Percentiles rank a stretch among this genome's conserved stretches.
Conservation (phyloP, 805 yeast genomes). For the Wickerhamomyces bovis region DNA sequence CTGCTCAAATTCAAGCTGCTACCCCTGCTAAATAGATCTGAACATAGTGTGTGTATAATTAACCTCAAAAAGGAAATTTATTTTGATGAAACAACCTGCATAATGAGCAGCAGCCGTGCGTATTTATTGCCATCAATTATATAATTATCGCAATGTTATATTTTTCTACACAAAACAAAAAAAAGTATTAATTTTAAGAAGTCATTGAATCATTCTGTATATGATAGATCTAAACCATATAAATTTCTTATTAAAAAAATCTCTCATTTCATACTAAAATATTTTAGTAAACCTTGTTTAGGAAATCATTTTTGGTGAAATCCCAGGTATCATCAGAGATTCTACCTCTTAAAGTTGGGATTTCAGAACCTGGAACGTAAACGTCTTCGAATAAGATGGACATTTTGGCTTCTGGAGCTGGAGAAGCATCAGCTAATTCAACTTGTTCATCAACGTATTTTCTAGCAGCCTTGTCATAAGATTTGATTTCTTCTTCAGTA, state of each 20-base stretch:
- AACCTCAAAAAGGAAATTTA: too few relatives aligned
- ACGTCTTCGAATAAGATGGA: conserved; percentile 94
- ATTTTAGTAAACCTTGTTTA: conserved; percentile 26
- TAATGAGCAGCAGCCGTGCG: too few relatives aligned
- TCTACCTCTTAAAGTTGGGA: conserved; percentile 92
- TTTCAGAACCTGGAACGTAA: conserved; percentile 90
- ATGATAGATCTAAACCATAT: not conserved
- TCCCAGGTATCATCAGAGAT: conserved; percentile 93
- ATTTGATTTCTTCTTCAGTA: conserved; percentile 89
- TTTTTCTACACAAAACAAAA: too few relatives aligned
- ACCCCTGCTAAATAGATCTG: conserved; percentile 2
- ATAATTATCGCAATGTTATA: too few relatives aligned
- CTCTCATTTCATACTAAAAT: not conserved
- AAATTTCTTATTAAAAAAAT: not conserved
- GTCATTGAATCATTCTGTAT: not conserved
- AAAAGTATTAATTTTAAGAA: too few relatives aligned
- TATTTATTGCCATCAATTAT: too few relatives aligned
- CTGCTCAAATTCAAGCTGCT: conserved; percentile 1
- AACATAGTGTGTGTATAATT: not conserved
- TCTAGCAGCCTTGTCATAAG: conserved; percentile 95
- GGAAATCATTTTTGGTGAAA: conserved; percentile 46
- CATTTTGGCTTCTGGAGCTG: conserved; percentile 94
- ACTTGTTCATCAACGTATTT: conserved; percentile 92
- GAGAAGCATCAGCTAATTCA: conserved; percentile 86
- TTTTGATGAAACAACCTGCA: too few relatives aligned